Evolutionary conservation across 805 yeast genomes (phyloP).

Genomic region (Candida sonorensis): DNA sequence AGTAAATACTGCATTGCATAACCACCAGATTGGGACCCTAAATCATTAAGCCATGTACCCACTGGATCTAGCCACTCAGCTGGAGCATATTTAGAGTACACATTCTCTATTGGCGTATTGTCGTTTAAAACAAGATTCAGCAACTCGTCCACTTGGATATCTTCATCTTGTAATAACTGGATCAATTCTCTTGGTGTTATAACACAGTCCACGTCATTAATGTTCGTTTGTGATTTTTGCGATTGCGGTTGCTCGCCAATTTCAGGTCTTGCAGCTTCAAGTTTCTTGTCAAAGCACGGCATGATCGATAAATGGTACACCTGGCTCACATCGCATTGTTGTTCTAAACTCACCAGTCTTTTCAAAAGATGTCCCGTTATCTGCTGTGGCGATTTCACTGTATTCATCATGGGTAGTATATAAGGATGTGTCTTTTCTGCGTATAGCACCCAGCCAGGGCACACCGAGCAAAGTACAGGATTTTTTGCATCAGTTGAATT

Average conservation of each 20-base stretch:
- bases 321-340: slow-evolving; percentile 19
- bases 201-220: slow-evolving; percentile 83
- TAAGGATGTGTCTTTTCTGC: slow-evolving; percentile 95
- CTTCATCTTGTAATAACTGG: slow-evolving; percentile 56
- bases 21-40: slow-evolving; percentile 87
- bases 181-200: slow-evolving; percentile 85
- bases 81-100: slow-evolving; percentile 40
- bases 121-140: slow-evolving; percentile 12
- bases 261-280: slow-evolving; percentile 88
- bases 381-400: slow-evolving; percentile 87
- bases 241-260: neutral
- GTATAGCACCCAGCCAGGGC: slow-evolving; percentile 96
- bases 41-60: slow-evolving; percentile 64
- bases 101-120: slow-evolving; percentile 6
- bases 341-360: slow-evolving; percentile 33
- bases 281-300: slow-evolving; percentile 97
- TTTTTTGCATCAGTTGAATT: too few species aligned
- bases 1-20: slow-evolving; percentile 66
- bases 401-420: slow-evolving; percentile 61
- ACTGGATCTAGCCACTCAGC: slow-evolving; percentile 50
- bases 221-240: slow-evolving; percentile 17
- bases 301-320: slow-evolving; percentile 80
- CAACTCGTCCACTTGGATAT: slow-evolving; percentile 28
- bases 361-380: slow-evolving; percentile 80
- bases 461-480: slow-evolving; percentile 65